Evolutionary conservation across 768 basidiomycete species (phyloP), one percentile per base, ranked within the genome.

Genomic region (Mycena galericulata): DNA sequence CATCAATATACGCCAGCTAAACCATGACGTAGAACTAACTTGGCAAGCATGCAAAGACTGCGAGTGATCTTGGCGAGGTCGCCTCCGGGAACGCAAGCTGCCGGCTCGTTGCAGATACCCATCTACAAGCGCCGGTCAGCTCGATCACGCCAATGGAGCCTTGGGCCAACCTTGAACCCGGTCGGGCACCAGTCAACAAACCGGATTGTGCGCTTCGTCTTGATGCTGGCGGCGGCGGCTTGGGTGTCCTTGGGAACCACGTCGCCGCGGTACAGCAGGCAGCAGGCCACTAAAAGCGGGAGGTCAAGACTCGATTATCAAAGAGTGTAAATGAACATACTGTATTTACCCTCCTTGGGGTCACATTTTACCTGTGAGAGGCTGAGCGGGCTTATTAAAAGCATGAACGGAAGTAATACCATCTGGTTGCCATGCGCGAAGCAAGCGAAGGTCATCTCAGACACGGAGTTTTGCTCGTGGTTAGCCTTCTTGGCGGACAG

Each of bases 181-280:
- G 97, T 99, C 38, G 94, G 94, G 81, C 95, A 96, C 97, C 97
- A 98, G 77, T 98, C 97, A 68, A 98, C 97, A 79, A 97, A 98
- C 76, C 97, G 96, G 76, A 99, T 98, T 26, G 97, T 98, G 72
- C 93, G 90, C 88, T 97, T 98, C 64, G 96, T 98, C 88, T 97
- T 98, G 86, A 99, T 95, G 72, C 87, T 91, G 46, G 94, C 90
- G 74, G 98, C 94, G 65, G 97, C 97, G 65, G 93, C 89, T 71
- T 97, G 93, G 73, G 92, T 93, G 79, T 98, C 97, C 87, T 97
- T 98, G 74, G 97, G 95, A 50, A 96, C 97, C 73, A 98, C 96
- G 76, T 98, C 97, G 70, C 97, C 97, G 75, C 96, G 95, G 85
- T 95, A 98, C 51, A 98, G 85, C 69, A 97, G 82, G 77, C 92